Conservation (phyloP, 2,329 filamentous ascomycete genomes). For the Ophiostoma perfectum region DNA sequence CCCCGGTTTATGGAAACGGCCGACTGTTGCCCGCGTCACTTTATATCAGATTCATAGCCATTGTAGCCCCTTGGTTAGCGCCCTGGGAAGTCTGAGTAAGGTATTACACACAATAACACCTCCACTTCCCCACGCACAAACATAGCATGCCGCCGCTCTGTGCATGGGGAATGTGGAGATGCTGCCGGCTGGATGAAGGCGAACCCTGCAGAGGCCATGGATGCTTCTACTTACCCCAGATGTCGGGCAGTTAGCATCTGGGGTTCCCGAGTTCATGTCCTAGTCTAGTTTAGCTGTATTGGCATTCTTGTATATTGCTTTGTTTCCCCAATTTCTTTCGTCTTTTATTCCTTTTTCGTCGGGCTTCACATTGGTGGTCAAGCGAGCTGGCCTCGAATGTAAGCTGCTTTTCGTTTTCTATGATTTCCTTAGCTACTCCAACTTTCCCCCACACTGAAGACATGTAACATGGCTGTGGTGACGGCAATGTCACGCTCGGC, state of each 20-base stretch:
- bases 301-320: background rate
- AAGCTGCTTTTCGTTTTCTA: background rate
- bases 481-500: background rate
- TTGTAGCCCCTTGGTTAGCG: background rate
- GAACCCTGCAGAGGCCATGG: background rate
- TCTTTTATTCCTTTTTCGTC: background rate
- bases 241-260: background rate
- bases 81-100: constrained; percentile 4
- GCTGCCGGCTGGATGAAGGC: constrained; percentile 1
- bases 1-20: background rate
- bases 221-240: constrained; percentile 3
- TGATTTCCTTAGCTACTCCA: background rate
- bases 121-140: constrained; percentile 5
- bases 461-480: background rate
- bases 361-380: background rate
- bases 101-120: background rate
- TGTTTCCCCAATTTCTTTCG: background rate
- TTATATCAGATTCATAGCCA: background rate
- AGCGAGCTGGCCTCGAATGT: background rate
- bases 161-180: constrained; percentile 4
- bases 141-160: constrained; percentile 1
- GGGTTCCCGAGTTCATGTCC: background rate
- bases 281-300: background rate
- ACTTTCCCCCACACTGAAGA: background rate
- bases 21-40: background rate